Conservation (phyloP, 2,329 filamentous ascomycete genomes). For the Paradendryphiella salina region DNA sequence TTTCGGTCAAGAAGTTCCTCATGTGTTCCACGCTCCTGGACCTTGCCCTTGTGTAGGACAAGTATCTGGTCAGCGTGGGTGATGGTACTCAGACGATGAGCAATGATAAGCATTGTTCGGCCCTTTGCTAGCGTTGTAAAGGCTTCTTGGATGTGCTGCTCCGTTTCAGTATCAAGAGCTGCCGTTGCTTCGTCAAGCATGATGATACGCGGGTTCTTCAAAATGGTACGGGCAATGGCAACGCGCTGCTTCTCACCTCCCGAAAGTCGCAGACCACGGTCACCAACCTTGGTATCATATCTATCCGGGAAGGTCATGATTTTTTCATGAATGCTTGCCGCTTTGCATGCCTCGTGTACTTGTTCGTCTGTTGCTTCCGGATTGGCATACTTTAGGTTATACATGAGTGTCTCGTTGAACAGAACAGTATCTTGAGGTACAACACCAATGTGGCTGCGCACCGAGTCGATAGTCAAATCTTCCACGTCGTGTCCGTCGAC, state of each 20-base stretch:
- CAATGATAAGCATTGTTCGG: constrained; percentile 92
- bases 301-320: constrained; percentile 86
- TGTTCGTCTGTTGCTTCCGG: constrained; percentile 78
- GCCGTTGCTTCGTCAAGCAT: constrained; percentile 93
- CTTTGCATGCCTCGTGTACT: constrained; percentile 77
- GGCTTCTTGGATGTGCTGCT: constrained; percentile 89
- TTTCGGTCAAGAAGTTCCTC: constrained; percentile 54
- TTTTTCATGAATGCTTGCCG: constrained; percentile 90
- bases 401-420: constrained; percentile 94
- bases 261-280: constrained; percentile 82
- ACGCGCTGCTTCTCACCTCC: constrained; percentile 94
- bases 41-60: constrained; percentile 57
- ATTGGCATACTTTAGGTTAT: constrained; percentile 89
- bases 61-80: constrained; percentile 60
- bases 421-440: constrained; percentile 95
- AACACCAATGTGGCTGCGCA: constrained; percentile 88
- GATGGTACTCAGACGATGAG: constrained; percentile 66
- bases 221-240: constrained; percentile 87
- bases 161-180: constrained; percentile 86
- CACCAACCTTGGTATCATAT: constrained; percentile 88
- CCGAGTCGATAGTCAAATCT: constrained; percentile 88
- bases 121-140: constrained; percentile 79
- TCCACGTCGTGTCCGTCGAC: constrained; percentile 84
- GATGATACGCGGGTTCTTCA: constrained; percentile 90
- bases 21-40: constrained; percentile 57